These are phyloP conservation scores for Paulownia fortunei DNA, from an alignment of 257 asterid genomes.

Conservation along the genomic window DNA sequence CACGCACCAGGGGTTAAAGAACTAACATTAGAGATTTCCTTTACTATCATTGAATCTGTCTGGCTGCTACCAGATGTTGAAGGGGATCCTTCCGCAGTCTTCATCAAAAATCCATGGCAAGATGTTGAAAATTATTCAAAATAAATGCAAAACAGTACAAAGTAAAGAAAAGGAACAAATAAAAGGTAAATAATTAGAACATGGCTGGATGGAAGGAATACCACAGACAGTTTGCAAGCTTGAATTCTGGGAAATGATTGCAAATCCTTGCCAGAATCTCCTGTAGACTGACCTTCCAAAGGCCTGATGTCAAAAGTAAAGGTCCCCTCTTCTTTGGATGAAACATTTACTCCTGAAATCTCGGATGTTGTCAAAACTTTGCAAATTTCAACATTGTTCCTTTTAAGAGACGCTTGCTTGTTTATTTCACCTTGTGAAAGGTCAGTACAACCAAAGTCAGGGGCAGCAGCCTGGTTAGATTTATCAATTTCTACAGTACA, in stretches of 20 bases:
- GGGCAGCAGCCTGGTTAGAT: conserved; percentile 38
- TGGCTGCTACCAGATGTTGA: conserved; percentile 53
- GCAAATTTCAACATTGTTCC: conserved; percentile 33
- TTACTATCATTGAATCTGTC: conserved; percentile 43
- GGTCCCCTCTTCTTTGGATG: conserved; percentile 56
- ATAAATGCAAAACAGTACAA: neutral
- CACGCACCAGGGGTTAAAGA: conserved; percentile 46
- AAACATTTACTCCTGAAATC: conserved; percentile 44
- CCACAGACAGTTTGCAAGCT: conserved; percentile 59
- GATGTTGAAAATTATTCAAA: neutral
- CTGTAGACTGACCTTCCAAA: conserved; percentile 53
- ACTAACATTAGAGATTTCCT: conserved; percentile 54
- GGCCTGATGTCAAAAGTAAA: conserved; percentile 65
- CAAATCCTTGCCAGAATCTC: conserved; percentile 45
- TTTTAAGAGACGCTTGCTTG: conserved; percentile 34
- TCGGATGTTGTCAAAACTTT: conserved; percentile 31
- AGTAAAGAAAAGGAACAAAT: conserved; percentile 8
- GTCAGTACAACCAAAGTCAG: conserved; percentile 37
- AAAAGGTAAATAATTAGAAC: conserved; percentile 12
- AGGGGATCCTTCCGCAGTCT: conserved; percentile 63
- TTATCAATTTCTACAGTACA: conserved; percentile 45
- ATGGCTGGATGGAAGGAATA: conserved; percentile 37
- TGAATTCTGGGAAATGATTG: conserved; percentile 50
- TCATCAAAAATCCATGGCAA: conserved; percentile 35
- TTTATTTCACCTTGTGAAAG: conserved; percentile 42